Percentiles rank a stretch among this genome's conserved stretches.
Evolutionary conservation across 495 filamentous ascomycete species (phyloP).

Genomic region (Aspergillus incahuasiensis): DNA sequence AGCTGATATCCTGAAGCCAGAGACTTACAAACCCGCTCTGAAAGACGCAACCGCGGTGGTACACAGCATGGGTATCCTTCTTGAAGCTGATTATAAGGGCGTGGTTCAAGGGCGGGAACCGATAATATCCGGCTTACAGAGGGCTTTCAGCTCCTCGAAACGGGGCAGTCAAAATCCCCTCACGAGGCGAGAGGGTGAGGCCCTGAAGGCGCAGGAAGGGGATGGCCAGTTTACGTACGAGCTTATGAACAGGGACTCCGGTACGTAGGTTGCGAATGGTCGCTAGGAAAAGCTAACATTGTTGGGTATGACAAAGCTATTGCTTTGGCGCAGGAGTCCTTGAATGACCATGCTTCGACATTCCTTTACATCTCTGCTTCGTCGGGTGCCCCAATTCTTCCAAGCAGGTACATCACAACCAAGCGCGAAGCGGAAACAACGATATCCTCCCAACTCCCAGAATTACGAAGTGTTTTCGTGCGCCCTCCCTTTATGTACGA

Average conservation of each 20-base stretch:
- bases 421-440: slow-evolving; percentile 86
- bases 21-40: slow-evolving; percentile 68
- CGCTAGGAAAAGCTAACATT: slow-evolving; percentile 14
- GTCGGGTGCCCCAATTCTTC: slow-evolving; percentile 76
- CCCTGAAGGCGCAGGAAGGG: slow-evolving; percentile 57
- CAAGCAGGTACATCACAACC: slow-evolving; percentile 79
- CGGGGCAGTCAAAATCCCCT: slow-evolving; percentile 65
- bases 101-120: slow-evolving; percentile 78
- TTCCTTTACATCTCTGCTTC: slow-evolving; percentile 90
- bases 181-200: slow-evolving; percentile 49
- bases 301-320: slow-evolving; percentile 43
- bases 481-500: slow-evolving; percentile 90
- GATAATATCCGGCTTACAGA: slow-evolving; percentile 64
- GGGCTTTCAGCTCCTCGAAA: slow-evolving; percentile 68
- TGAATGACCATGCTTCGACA: slow-evolving; percentile 53
- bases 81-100: slow-evolving; percentile 97
- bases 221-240: slow-evolving; percentile 88
- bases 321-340: slow-evolving; percentile 77
- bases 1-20: slow-evolving; percentile 78
- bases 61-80: slow-evolving; percentile 90
- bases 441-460: slow-evolving; percentile 65
- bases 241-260: slow-evolving; percentile 91
- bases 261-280: slow-evolving; percentile 28
- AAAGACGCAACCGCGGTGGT: slow-evolving; percentile 75
- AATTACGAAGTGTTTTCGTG: slow-evolving; percentile 75